phyloP scores from a whole-genome alignment of 495 filamentous ascomycete genomes.

The Talaromyces stipitatus region DNA sequence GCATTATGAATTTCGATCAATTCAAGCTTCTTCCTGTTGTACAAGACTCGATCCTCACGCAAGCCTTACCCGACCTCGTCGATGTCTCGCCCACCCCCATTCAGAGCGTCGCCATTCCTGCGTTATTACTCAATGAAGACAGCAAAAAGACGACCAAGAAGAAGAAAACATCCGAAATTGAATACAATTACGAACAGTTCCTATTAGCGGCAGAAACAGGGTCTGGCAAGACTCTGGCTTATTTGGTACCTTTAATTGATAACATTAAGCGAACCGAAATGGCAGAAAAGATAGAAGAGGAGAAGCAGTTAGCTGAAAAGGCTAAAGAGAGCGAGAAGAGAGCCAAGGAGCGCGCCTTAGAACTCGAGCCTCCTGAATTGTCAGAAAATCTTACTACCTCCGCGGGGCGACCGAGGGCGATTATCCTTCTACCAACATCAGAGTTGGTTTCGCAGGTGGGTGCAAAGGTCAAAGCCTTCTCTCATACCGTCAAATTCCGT shows the following conservation, averaged over 20 bases:
- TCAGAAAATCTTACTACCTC: conserved; percentile 61
- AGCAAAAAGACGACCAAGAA: conserved; percentile 18
- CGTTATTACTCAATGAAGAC: conserved; percentile 46
- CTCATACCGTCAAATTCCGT: conserved; percentile 77
- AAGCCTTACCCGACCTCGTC: conserved; percentile 63
- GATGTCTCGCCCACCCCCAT: conserved; percentile 77
- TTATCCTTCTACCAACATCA: conserved; percentile 88
- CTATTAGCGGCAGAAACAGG: conserved; percentile 93
- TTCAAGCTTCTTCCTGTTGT: conserved; percentile 67
- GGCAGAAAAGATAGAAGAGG: conserved; percentile 46
- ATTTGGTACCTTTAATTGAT: conserved; percentile 74
- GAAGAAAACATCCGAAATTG: conserved; percentile 19
- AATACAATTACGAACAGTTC: conserved; percentile 56
- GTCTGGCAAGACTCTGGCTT: conserved; percentile 92
- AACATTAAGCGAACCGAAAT: conserved; percentile 73
- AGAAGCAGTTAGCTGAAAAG: conserved; percentile 43
- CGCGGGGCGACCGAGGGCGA: conserved; percentile 67
- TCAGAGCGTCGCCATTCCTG: conserved; percentile 80
- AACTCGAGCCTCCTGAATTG: conserved; percentile 47
- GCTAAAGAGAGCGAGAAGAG: conserved; percentile 39
- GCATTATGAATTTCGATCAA: conserved; percentile 68
- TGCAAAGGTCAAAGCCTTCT: conserved; percentile 65
- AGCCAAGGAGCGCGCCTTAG: conserved; percentile 39
- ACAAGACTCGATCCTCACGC: conserved; percentile 60
- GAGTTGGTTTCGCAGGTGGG: conserved; percentile 90